phyloP scores from a whole-genome alignment of 1,284 basidiomycete genomes.

The Sphagnurus paluster region DNA sequence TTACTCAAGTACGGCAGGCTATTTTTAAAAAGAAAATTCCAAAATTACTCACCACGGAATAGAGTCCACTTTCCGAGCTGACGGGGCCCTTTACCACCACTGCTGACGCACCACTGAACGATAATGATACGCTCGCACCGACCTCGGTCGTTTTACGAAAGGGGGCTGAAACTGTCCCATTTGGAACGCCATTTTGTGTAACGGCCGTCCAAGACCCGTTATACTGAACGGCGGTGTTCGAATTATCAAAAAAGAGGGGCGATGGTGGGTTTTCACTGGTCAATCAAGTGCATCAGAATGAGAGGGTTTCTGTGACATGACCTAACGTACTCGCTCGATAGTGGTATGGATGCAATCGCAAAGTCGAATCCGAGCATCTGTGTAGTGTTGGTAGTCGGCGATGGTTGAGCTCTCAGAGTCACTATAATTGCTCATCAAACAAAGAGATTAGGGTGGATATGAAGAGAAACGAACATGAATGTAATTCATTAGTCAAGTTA shows the following conservation, averaged over 20 bases:
- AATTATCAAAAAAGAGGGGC: slow-evolving; percentile 23
- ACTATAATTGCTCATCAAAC: slow-evolving; percentile 11
- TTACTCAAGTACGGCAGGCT: background rate
- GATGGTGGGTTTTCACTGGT: slow-evolving; percentile 19
- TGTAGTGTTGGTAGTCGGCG: slow-evolving; percentile 8
- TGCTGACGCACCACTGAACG: slow-evolving; percentile 27
- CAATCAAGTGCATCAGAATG: slow-evolving; percentile 13
- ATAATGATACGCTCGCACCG: slow-evolving; percentile 27
- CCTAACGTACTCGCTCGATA: slow-evolving; percentile 16
- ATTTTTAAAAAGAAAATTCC: no score
- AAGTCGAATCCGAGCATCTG: slow-evolving; percentile 19
- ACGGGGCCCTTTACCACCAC: slow-evolving; percentile 28
- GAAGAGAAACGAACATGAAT: slow-evolving; percentile 14
- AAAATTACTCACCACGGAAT: slow-evolving; percentile 26
- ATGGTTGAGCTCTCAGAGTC: slow-evolving; percentile 18
- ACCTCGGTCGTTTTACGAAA: slow-evolving; percentile 25
- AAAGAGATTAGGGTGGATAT: background rate
- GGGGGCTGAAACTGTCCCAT: slow-evolving; percentile 25
- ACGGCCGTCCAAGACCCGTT: slow-evolving; percentile 24
- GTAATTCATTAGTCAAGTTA: slow-evolving; percentile 16
- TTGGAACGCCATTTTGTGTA: slow-evolving; percentile 26
- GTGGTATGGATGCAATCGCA: slow-evolving; percentile 18
- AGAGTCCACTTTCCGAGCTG: slow-evolving; percentile 25
- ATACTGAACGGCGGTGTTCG: slow-evolving; percentile 29
- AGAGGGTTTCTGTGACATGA: slow-evolving; percentile 1